Evolutionary conservation across 768 basidiomycete species (phyloP), one percentile per base, ranked within the genome.

Genomic region (Mycena rebaudengoi): DNA sequence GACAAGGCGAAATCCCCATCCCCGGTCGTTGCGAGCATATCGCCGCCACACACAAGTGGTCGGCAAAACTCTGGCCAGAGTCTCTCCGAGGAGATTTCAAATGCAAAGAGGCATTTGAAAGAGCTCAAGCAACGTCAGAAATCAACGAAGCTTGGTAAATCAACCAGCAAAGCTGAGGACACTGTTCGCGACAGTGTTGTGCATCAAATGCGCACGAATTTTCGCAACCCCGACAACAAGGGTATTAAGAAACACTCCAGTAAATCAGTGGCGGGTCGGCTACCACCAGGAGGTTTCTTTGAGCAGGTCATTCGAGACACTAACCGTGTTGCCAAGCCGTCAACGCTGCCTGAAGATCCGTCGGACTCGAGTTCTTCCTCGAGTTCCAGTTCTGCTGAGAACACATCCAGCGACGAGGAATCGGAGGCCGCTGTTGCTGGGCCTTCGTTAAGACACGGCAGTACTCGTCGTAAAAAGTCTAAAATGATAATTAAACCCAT

Each of bases 331-430:
- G 48, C 12, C 7, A 25, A 32, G 29, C 48, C 26, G 4, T 4
- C 26, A 29, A 4, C 48, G 13, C 48, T 29, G 29, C 48, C 48
- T 7, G 48, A 32, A n/a, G 48, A 49, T 29, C 26, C 48, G n/a
- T n/a, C n/a, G n/a, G n/a, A n/a, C 10, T n/a, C 48, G 48, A 49
- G 48, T 49, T 49, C 48, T 49, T 49, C 48, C 30, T 49, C 48
- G 6, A 49, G 48, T 32, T 49, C 48, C n/a, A 49, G 48, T 32
- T 49, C 48, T 30, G 48, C 28, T 7, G 30, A 11, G 20, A 49
- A 20, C 20, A 29, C 48, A 49, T 49, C 48, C 28, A 32, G 48
- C 26, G 48, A 49, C 11, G 29, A 49, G 28, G 48, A 49, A 29
- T 49, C 48, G 11, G 48, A 49, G 48, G n/a, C n/a, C n/a, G n/a